These are phyloP conservation scores for Acanthamoeba royreba DNA, from an alignment of 208 protist species.

Conservation along the genomic window DNA sequence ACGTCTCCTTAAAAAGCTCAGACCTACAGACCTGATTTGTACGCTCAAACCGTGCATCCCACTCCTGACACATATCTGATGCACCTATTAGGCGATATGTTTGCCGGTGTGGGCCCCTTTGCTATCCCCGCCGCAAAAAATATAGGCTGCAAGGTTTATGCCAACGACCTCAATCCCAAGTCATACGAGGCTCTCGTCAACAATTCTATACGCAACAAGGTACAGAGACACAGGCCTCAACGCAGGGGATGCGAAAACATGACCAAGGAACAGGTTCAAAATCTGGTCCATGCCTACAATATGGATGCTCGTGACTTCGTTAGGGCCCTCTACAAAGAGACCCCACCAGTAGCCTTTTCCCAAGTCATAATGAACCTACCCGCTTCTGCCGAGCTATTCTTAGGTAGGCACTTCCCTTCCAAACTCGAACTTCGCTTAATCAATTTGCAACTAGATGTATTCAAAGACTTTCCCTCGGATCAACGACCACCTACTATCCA, in stretches of 20 bases:
- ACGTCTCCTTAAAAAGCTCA: conserved; percentile 85
- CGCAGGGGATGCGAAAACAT: too few relatives aligned
- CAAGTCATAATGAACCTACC: conserved; percentile 97
- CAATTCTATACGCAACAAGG: conserved; percentile 89
- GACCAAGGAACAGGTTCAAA: conserved; percentile 20
- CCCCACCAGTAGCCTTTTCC: conserved; percentile 60
- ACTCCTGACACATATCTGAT: too few relatives aligned
- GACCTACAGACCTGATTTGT: conserved; percentile 70
- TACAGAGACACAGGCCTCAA: too few relatives aligned
- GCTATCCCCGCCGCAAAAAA: conserved; percentile 91
- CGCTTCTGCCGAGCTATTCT: conserved; percentile 92
- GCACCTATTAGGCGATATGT: conserved; percentile 94
- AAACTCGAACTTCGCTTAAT: too few relatives aligned
- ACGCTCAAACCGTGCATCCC: neutral
- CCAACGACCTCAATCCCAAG: conserved; percentile 96
- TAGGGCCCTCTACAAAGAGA: conserved; percentile 56
- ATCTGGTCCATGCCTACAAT: conserved; percentile 83
- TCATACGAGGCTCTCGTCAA: conserved; percentile 87
- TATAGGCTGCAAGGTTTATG: conserved; percentile 84
- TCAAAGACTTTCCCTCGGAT: conserved; percentile 12
- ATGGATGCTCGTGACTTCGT: conserved; percentile 94
- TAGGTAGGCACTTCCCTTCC: too few relatives aligned
- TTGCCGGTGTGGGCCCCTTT: conserved; percentile 97
- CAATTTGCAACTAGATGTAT: neutral
- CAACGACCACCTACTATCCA: conserved; percentile 48